Base-by-base conservation (phyloP, 352 stramenopile species). In the Pythium brachiatum region DNA sequence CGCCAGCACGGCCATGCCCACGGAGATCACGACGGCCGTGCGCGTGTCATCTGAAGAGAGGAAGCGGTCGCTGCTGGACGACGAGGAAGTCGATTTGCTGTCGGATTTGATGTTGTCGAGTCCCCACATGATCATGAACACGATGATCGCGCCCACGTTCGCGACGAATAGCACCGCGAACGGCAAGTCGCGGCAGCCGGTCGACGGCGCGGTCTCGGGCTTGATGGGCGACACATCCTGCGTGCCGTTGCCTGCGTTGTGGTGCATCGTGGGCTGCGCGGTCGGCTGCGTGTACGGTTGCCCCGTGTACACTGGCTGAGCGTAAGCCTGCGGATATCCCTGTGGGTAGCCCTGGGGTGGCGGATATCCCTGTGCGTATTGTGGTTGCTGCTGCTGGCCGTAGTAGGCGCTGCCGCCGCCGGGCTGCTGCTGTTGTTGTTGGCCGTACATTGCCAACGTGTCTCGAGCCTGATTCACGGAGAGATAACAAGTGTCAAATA, bases 121-220 rank as follows among this genome's bases (percentile, higher is more conserved):
- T n/a, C 86, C 86, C 74, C 78, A 93, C 27, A 88, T 48, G 38
- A 69, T 70, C 68, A 82, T 85, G 34, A 92, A 60, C 0, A 72
- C 83, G 26, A 90, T 74, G 51, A 95, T 94, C 2, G 78, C 79
- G 9, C 54, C 84, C 13, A 95, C 73, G 70, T 95, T 95, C 2
- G 79, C 53, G 32, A 93, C 41, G 56, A 95, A 95, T 16, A 94
- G 41, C 29, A 95, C 47, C 4, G 79, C 86, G 57, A 94, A 95
- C 18, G 86, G 86, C 77, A 74, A 81, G 62, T 95, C 86, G 52
- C 88, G 84, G 57, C 74, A 95, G 21, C 66, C 75, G 54, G 53
- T 73, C 39, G 68, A 38, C 20, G 64, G 41, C 18, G 60, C 70
- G 16, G 66, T 47, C 34, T 79, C 70, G 70, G 85, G 83, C 53